Evolutionary conservation across 179 eudicot species (phyloP).

Genomic region (Nepenthes alata): DNA sequence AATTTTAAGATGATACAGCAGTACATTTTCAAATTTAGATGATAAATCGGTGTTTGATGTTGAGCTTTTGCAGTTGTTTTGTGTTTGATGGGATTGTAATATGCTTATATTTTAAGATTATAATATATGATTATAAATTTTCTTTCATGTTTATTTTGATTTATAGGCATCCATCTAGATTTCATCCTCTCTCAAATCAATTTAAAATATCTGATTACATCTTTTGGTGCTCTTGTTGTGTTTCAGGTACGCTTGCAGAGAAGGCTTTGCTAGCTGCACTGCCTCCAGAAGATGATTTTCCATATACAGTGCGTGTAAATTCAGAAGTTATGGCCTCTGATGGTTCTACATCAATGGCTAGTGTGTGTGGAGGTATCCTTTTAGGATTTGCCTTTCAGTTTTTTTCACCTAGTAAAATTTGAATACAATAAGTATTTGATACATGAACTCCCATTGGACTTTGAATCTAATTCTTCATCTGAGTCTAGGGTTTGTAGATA

Average conservation of each 20-base stretch:
- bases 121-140: neutral
- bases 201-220: neutral
- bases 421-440: too few species aligned
- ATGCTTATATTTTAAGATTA: neutral
- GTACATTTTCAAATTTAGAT: too few species aligned
- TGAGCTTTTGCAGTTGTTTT: too few species aligned
- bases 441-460: too few species aligned
- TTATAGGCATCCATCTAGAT: too few species aligned
- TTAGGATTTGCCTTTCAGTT: neutral
- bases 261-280: conserved; percentile 89
- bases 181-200: too few species aligned
- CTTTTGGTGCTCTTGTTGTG: conserved; percentile 6
- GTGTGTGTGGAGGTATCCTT: conserved; percentile 87
- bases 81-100: too few species aligned
- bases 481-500: too few species aligned
- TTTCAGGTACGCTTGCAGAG: conserved; percentile 92
- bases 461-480: too few species aligned
- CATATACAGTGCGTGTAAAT: conserved; percentile 75
- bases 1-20: too few species aligned
- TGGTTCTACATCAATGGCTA: conserved; percentile 99
- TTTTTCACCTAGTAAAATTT: too few species aligned
- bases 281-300: conserved; percentile 80
- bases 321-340: conserved; percentile 99
- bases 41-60: too few species aligned
- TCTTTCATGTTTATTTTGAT: neutral